Evolutionary conservation across 108 stramenopile genomes (phyloP).

Genomic region (Bacterosira constricta): DNA sequence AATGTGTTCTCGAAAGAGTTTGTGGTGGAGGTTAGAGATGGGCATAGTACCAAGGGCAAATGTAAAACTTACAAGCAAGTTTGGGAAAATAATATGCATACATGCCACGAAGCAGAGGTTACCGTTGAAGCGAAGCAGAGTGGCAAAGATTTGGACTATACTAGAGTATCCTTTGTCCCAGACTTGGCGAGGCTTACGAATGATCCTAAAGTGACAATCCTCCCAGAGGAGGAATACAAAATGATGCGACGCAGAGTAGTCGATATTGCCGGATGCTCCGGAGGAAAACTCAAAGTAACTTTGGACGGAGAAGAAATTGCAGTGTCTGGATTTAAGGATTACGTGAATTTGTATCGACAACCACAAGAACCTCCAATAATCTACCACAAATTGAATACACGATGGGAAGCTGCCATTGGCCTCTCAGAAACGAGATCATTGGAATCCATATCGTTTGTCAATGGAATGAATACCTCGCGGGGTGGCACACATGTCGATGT

Average conservation of each 20-base stretch:
- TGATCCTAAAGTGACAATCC: conserved; percentile 21
- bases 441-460: conserved; percentile 86
- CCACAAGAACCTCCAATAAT: conserved; percentile 26
- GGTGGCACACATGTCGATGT: conserved; percentile 92
- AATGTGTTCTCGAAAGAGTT: conserved; percentile 88
- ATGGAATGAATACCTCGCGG: conserved; percentile 83
- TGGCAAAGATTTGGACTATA: conserved; percentile 47
- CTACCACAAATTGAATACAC: conserved; percentile 44
- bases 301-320: conserved; percentile 56
- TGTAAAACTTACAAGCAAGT: conserved; percentile 57
- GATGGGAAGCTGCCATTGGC: conserved; percentile 79
- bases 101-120: conserved; percentile 51
- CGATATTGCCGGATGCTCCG: conserved; percentile 89
- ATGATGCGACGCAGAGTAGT: conserved; percentile 85
- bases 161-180: conserved; percentile 78
- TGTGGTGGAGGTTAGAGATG: conserved; percentile 73
- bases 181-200: conserved; percentile 68
- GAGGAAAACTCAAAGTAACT: conserved; percentile 66
- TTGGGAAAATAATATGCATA: conserved; percentile 84
- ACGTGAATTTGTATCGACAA: conserved; percentile 38
- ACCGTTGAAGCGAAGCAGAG: conserved; percentile 3
- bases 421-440: conserved; percentile 60
- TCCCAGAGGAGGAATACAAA: conserved; percentile 69
- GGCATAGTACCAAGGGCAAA: conserved; percentile 27
- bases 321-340: conserved; percentile 50